Conservation (phyloP, 2,329 filamentous ascomycete genomes). For the Aspergillus bombycis region DNA sequence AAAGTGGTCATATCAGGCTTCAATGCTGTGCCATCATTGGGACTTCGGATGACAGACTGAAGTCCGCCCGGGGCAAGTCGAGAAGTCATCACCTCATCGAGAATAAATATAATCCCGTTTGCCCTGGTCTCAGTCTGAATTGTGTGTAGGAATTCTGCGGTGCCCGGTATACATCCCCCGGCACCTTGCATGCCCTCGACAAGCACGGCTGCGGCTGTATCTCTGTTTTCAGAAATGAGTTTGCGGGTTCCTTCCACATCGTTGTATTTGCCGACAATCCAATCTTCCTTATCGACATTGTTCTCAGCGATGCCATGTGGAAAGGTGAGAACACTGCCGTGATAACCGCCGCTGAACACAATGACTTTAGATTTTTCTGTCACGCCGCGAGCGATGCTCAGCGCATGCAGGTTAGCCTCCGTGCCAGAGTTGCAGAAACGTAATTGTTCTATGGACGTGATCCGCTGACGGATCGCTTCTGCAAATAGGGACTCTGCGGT, state of each 20-base stretch:
- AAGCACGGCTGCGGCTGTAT: slow-evolving; percentile 62
- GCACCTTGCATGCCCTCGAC: slow-evolving; percentile 69
- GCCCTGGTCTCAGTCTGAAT: slow-evolving; percentile 54
- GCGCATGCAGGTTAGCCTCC: slow-evolving; percentile 64
- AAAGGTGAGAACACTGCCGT: slow-evolving; percentile 60
- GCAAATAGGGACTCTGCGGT: slow-evolving; percentile 57
- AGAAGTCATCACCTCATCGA: slow-evolving; percentile 74
- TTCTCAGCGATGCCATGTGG: slow-evolving; percentile 33
- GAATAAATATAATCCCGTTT: slow-evolving; percentile 62
- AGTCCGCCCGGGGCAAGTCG: slow-evolving; percentile 59
- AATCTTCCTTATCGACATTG: slow-evolving; percentile 55
- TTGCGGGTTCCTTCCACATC: slow-evolving; percentile 52
- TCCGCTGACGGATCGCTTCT: slow-evolving; percentile 55
- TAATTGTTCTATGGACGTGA: slow-evolving; percentile 56
- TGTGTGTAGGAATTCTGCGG: slow-evolving; percentile 55
- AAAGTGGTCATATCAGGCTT: slow-evolving; percentile 65
- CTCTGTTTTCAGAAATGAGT: slow-evolving; percentile 40
- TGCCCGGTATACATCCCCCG: slow-evolving; percentile 60
- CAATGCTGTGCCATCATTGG: slow-evolving; percentile 33
- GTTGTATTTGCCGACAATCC: slow-evolving; percentile 65
- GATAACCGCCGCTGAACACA: slow-evolving; percentile 57
- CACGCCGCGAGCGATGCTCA: neutral
- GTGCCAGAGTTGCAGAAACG: slow-evolving; percentile 69
- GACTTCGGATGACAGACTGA: slow-evolving; percentile 33
- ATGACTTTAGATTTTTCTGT: slow-evolving; percentile 37